These are phyloP conservation scores for Penicillium sp. DNA, from an alignment of 2,329 filamentous ascomycete species.

Conservation along the genomic window DNA sequence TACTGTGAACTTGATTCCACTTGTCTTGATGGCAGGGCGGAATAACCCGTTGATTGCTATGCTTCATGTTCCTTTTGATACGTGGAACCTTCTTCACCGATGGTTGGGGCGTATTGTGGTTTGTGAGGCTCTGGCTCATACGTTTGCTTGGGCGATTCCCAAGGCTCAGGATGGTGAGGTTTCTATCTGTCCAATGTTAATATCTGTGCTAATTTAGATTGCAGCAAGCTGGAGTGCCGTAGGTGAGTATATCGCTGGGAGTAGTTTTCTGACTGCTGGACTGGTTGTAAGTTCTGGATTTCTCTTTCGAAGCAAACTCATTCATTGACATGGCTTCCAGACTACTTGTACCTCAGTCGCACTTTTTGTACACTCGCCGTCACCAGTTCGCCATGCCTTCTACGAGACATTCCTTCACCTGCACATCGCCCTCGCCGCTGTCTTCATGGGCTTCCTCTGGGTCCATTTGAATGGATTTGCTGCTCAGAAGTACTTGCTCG, in stretches of 20 bases:
- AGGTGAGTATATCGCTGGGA: slow-evolving; percentile 28
- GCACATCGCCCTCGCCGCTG: slow-evolving; percentile 74
- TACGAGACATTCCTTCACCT: slow-evolving; percentile 91
- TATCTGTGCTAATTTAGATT: slow-evolving; percentile 26
- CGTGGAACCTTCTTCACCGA: slow-evolving; percentile 65
- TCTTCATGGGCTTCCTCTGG: slow-evolving; percentile 71
- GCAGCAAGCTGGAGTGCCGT: slow-evolving; percentile 44
- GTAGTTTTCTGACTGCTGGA: slow-evolving; percentile 42
- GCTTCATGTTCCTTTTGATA: slow-evolving; percentile 46
- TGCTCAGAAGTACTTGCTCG: slow-evolving; percentile 73
- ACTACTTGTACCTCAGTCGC: slow-evolving; percentile 59
- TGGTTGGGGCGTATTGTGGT: slow-evolving; percentile 76
- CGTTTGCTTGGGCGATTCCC: slow-evolving; percentile 71
- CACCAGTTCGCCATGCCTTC: slow-evolving; percentile 78
- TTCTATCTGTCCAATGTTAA: background rate
- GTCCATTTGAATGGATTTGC: slow-evolving; percentile 72
- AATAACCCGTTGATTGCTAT: slow-evolving; percentile 47
- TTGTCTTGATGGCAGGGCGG: slow-evolving; percentile 44
- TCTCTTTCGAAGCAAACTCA: background rate
- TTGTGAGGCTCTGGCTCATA: slow-evolving; percentile 69
- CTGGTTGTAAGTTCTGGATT: slow-evolving; percentile 41
- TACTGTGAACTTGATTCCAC: slow-evolving; percentile 46
- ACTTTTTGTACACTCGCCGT: slow-evolving; percentile 70
- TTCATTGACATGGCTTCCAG: slow-evolving; percentile 23
- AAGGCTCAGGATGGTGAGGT: slow-evolving; percentile 49